Evolutionary conservation across 129 eudicot genomes (phyloP).

Genomic region (Tagetes patula): DNA sequence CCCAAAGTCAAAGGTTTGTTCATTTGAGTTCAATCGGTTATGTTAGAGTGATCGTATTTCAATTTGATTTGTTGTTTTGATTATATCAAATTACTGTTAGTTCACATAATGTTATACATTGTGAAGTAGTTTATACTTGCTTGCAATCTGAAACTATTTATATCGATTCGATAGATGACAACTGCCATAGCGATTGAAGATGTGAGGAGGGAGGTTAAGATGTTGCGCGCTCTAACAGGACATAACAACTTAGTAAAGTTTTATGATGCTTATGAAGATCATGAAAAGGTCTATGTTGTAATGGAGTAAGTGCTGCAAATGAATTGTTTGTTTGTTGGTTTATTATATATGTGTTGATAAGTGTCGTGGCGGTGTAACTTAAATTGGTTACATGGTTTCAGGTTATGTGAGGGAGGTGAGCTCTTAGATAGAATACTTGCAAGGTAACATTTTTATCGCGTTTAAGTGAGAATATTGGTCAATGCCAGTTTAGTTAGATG

Average conservation of each 20-base stretch:
- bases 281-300: slow-evolving; percentile 76
- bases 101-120: too few species aligned
- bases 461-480: not conserved
- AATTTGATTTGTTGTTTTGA: slow-evolving; percentile 15
- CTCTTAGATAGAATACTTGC: slow-evolving; percentile 83
- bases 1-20: slow-evolving; percentile 75
- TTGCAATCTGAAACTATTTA: not conserved
- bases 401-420: slow-evolving; percentile 98
- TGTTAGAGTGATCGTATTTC: slow-evolving; percentile 39
- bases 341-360: not conserved
- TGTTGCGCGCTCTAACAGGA: slow-evolving; percentile 77
- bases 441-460: slow-evolving; percentile 47
- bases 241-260: slow-evolving; percentile 77
- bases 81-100: slow-evolving; percentile 16
- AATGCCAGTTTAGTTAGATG: not conserved
- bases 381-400: slow-evolving; percentile 22
- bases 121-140: not conserved
- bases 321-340: not conserved
- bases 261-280: slow-evolving; percentile 88
- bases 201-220: slow-evolving; percentile 91
- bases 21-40: slow-evolving; percentile 1
- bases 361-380: not conserved
- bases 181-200: slow-evolving; percentile 95
- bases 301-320: slow-evolving; percentile 70
- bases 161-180: slow-evolving; percentile 58